Evolutionary conservation across 129 eudicot genomes (phyloP).

Genomic region (Flaveria linearis): DNA sequence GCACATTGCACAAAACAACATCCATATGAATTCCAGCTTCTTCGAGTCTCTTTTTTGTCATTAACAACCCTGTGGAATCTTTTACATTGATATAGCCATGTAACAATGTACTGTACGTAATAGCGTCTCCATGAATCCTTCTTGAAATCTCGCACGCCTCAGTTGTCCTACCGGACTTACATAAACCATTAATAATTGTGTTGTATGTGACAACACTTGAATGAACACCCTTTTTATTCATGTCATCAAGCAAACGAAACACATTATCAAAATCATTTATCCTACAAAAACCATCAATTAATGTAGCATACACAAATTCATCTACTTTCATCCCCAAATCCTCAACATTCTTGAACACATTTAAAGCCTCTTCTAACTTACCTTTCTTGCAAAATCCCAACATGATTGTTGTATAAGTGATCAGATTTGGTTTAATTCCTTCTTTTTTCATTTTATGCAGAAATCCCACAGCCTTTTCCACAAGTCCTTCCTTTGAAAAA

Average conservation of each 20-base stretch:
- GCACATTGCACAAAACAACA: constrained; percentile 61
- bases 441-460: constrained; percentile 54
- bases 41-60: constrained; percentile 56
- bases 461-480: constrained; percentile 69
- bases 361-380: constrained; percentile 65
- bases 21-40: constrained; percentile 56
- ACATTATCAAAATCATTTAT: constrained; percentile 47
- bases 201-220: constrained; percentile 67
- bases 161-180: constrained; percentile 67
- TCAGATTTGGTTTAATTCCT: constrained; percentile 53
- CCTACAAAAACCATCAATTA: constrained; percentile 65
- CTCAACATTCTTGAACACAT: constrained; percentile 47
- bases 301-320: constrained; percentile 57
- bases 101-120: constrained; percentile 66
- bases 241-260: constrained; percentile 59
- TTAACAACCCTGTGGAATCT: constrained; percentile 48
- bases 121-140: constrained; percentile 48
- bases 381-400: constrained; percentile 77
- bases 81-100: constrained; percentile 62
- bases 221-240: constrained; percentile 58
- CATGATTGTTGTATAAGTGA: constrained; percentile 66
- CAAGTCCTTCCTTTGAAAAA: constrained; percentile 67
- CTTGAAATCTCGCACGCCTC: constrained; percentile 65
- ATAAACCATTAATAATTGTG: constrained; percentile 66
- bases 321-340: constrained; percentile 51